Evolutionary conservation across 257 asterid species (phyloP).

Genomic region (Verbena officinalis): DNA sequence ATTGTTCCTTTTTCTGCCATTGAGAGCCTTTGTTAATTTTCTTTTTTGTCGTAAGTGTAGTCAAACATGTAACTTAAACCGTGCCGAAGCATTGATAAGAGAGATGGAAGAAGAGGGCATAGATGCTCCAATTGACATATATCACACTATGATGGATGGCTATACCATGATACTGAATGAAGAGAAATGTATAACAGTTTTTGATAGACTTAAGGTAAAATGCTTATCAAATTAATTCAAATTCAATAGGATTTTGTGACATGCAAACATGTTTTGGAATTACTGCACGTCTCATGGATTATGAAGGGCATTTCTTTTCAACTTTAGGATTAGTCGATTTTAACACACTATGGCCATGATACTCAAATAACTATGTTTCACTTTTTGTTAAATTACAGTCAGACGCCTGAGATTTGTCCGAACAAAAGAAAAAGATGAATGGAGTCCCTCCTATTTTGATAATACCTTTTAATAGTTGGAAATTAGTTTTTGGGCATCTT

Average conservation of each 20-base stretch:
- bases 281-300: slow-evolving; percentile 16
- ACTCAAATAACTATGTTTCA: background rate
- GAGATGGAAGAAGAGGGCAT: slow-evolving; percentile 98
- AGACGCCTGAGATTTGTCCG: too few relatives aligned
- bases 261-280: slow-evolving; percentile 16
- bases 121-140: slow-evolving; percentile 89
- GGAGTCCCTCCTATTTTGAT: too few relatives aligned
- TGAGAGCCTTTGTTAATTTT: slow-evolving; percentile 22
- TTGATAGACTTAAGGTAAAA: slow-evolving; percentile 81
- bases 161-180: slow-evolving; percentile 76
- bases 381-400: slow-evolving; percentile 3
- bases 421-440: too few relatives aligned
- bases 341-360: slow-evolving; percentile 1
- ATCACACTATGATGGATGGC: slow-evolving; percentile 99
- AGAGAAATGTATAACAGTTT: slow-evolving; percentile 81
- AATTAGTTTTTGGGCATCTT: too few relatives aligned
- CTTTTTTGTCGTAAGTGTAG: slow-evolving; percentile 48
- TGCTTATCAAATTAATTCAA: slow-evolving; percentile 20
- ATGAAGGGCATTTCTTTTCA: background rate
- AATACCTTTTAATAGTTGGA: too few relatives aligned
- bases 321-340: background rate
- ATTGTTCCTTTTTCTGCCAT: background rate
- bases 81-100: slow-evolving; percentile 91
- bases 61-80: slow-evolving; percentile 65
- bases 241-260: background rate